Conservation (phyloP, 1,284 basidiomycete species). For the Leccinum subspadiceum region DNA sequence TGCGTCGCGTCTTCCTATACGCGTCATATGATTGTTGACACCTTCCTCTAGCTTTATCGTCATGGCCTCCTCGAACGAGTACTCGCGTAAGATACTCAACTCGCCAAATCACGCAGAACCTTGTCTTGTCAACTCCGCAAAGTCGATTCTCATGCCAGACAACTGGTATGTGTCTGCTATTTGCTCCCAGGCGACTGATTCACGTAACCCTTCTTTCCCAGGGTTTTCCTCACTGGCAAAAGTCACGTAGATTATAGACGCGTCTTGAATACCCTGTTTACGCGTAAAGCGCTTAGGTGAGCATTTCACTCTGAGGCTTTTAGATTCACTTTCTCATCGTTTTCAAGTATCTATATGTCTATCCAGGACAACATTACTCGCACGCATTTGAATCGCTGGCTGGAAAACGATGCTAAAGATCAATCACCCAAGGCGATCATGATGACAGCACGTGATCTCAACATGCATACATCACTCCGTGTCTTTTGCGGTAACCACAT, state of each 20-base stretch:
- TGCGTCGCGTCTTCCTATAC: slow-evolving; percentile 39
- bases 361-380: slow-evolving; percentile 89
- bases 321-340: slow-evolving; percentile 8
- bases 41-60: slow-evolving; percentile 80
- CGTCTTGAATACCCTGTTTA: slow-evolving; percentile 90
- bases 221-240: slow-evolving; percentile 97
- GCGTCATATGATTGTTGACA: slow-evolving; percentile 8
- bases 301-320: slow-evolving; percentile 21
- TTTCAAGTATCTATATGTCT: slow-evolving; percentile 75
- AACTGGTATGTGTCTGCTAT: slow-evolving; percentile 71
- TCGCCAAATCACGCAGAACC: slow-evolving; percentile 89
- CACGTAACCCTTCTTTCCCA: slow-evolving; percentile 31
- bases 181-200: background rate
- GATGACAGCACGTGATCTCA: slow-evolving; percentile 89
- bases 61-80: slow-evolving; percentile 91
- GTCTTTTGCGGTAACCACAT: slow-evolving; percentile 96
- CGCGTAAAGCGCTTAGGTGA: slow-evolving; percentile 87
- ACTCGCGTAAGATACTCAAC: slow-evolving; percentile 90
- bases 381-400: slow-evolving; percentile 74
- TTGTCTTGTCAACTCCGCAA: slow-evolving; percentile 92
- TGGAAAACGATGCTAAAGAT: slow-evolving; percentile 51
- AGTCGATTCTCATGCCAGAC: slow-evolving; percentile 81
- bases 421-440: slow-evolving; percentile 71
- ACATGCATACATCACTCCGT: slow-evolving; percentile 96
- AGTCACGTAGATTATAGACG: slow-evolving; percentile 93